Base-by-base conservation (phyloP, 1,284 basidiomycete genomes). In the Papiliotrema flavescens region DNA sequence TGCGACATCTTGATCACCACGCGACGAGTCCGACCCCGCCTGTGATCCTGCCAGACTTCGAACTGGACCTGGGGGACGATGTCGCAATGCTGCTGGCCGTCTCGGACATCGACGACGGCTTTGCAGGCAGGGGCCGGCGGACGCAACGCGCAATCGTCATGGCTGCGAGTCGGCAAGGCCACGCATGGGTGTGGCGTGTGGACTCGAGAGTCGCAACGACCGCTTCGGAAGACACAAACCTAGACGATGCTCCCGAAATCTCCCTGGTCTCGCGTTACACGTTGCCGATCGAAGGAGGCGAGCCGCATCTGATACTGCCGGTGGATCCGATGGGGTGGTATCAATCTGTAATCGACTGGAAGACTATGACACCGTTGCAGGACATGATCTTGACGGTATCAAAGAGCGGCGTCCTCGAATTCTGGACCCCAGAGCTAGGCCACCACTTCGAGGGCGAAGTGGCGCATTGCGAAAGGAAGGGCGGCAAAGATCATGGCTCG, bases 291-390 rank as follows among this genome's bases (percentile, higher is more conserved):
- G 63, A 66, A 17, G 40, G 48, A 13, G 49, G 37, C 17, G 45
- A 26, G 15, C 66, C 69, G 3, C 59, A 57, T n/a, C 55, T 73
- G 42, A 62, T 76, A 23, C 51, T 91, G 13, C 87, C 88, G 5
- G 89, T 94, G 3, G 90, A 94, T 71, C 90, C 90, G 0, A 93
- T 93, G 91, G 88, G 86, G 13, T 92, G 90, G 90, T 70, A 76
- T 57, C 64, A 65, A 48, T 66, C 66, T 80, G 84, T 64, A 66
- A 78, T 65, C 66, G 76, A 69, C 64, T 75, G 69, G 73, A 67
- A 51, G 55, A 70, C 49, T 43, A 63, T 65, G 54, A 69, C 60
- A 13, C 64, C 64, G 39, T 49, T 60, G 43, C 86, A 85, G 56
- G 90, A 92, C 66, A 84, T 86, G 47, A 77, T 94, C 8, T 76